Evolutionary conservation across 495 filamentous ascomycete genomes (phyloP).

Genomic region (Neurospora tetrasperma): DNA sequence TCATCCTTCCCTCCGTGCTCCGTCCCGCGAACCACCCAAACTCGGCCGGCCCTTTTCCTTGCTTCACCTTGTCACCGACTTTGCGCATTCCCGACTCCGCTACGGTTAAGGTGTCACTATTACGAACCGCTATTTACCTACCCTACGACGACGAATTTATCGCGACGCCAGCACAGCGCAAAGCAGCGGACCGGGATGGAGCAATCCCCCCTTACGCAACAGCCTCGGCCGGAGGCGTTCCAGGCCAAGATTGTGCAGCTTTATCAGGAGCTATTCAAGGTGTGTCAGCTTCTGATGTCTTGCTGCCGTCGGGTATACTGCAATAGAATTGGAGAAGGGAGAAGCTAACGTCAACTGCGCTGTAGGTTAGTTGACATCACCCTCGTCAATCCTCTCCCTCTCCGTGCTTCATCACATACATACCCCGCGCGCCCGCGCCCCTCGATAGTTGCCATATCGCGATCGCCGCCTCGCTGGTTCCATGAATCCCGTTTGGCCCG

Average conservation of each 20-base stretch:
- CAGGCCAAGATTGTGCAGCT: conserved; percentile 87
- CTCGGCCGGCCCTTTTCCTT: background rate
- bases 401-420: background rate
- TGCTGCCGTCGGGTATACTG: background rate
- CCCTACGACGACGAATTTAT: background rate
- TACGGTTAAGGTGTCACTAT: too few relatives aligned
- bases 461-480: background rate
- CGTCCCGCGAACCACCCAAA: background rate
- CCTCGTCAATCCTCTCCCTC: background rate
- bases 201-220: conserved; percentile 85
- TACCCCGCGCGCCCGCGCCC: background rate
- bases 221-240: conserved; percentile 81
- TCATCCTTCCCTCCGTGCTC: background rate
- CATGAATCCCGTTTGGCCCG: background rate
- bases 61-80: background rate
- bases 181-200: conserved; percentile 47
- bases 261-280: conserved; percentile 80
- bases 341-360: background rate
- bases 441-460: background rate
- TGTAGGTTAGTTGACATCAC: background rate
- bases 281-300: conserved; percentile 27
- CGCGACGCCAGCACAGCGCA: background rate
- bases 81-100: background rate
- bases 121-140: background rate
- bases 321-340: background rate